These are phyloP conservation scores for Fimicolochytrium jonesii DNA, from an alignment of 192 early-diverging fungal genomes.

Conservation along the genomic window DNA sequence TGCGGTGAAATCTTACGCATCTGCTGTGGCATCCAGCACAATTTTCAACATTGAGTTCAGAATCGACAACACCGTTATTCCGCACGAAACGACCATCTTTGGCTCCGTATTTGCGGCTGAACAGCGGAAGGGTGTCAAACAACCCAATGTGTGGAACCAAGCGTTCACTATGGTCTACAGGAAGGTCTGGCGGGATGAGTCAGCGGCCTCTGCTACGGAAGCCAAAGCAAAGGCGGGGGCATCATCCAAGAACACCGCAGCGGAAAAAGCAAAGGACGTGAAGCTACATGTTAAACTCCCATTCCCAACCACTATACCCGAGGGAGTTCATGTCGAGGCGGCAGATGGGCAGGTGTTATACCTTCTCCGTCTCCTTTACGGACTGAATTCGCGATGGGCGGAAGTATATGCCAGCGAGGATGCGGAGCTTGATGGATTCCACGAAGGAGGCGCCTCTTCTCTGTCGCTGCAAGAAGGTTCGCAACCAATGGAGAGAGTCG, in stretches of 20 bases:
- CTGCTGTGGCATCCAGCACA: constrained; percentile 9
- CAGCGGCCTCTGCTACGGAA: no score
- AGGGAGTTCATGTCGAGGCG: constrained; percentile 3
- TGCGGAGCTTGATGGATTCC: not conserved
- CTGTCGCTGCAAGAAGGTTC: constrained; percentile 15
- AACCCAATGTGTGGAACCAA: constrained; percentile 51
- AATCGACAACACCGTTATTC: constrained; percentile 26
- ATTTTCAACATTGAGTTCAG: constrained; percentile 59
- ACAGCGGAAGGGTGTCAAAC: constrained; percentile 8
- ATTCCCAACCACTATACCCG: constrained; percentile 11
- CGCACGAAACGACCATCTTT: constrained; percentile 59
- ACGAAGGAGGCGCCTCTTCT: constrained; percentile 1
- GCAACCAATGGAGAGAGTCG: constrained; percentile 14
- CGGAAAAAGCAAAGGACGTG: no score
- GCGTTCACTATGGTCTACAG: constrained; percentile 57
- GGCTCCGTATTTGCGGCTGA: constrained; percentile 61
- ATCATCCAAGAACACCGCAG: no score
- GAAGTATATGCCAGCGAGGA: constrained; percentile 36
- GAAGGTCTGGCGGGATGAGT: constrained; percentile 24
- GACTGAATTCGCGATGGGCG: constrained; percentile 37
- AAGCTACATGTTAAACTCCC: constrained; percentile 26
- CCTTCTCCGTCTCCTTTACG: constrained; percentile 35
- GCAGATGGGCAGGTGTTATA: constrained; percentile 23
- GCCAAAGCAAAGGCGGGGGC: no score
- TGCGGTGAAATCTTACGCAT: constrained; percentile 7